phyloP scores from a whole-genome alignment of 2,329 filamentous ascomycete genomes.

The Fusarium agapanthi region DNA sequence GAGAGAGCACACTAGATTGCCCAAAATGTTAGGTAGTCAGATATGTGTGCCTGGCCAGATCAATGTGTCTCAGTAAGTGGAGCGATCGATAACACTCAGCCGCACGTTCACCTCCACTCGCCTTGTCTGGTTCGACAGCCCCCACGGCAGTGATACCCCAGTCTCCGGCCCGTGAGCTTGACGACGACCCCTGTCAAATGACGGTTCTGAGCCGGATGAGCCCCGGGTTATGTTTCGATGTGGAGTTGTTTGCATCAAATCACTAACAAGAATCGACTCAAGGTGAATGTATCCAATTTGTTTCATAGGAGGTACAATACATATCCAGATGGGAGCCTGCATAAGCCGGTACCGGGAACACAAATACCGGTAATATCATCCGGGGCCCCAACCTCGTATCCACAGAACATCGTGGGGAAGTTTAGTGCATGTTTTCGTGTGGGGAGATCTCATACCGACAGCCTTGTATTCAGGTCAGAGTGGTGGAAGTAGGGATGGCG shows the following conservation, averaged over 20 bases:
- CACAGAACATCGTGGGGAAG: constrained; percentile 20
- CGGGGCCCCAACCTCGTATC: constrained; percentile 24
- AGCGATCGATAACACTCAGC: constrained; percentile 22
- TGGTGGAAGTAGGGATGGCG: constrained; percentile 17
- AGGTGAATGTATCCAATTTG: not conserved
- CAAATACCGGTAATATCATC: constrained; percentile 14
- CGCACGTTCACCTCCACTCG: constrained; percentile 17
- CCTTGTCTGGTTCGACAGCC: constrained; percentile 3
- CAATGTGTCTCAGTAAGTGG: constrained; percentile 19
- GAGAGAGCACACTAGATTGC: not conserved
- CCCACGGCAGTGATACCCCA: constrained; percentile 7
- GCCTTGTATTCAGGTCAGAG: not conserved
- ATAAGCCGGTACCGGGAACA: constrained; percentile 17
- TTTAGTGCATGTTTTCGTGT: constrained; percentile 17
- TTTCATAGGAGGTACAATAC: not conserved
- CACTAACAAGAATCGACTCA: not conserved
- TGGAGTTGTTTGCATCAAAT: not conserved
- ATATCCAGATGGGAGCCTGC: constrained; percentile 3
- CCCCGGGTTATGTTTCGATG: constrained; percentile 1
- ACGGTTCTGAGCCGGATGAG: constrained; percentile 12
- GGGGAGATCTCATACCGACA: not conserved
- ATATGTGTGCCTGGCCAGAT: constrained; percentile 14
- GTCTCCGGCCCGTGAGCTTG: constrained; percentile 15
- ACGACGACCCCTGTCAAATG: constrained; percentile 19
- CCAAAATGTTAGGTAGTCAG: not conserved